Percentiles rank a stretch among this genome's conserved stretches.
Conservation (phyloP, 495 filamentous ascomycete species). For the Glarea lozoyensis region DNA sequence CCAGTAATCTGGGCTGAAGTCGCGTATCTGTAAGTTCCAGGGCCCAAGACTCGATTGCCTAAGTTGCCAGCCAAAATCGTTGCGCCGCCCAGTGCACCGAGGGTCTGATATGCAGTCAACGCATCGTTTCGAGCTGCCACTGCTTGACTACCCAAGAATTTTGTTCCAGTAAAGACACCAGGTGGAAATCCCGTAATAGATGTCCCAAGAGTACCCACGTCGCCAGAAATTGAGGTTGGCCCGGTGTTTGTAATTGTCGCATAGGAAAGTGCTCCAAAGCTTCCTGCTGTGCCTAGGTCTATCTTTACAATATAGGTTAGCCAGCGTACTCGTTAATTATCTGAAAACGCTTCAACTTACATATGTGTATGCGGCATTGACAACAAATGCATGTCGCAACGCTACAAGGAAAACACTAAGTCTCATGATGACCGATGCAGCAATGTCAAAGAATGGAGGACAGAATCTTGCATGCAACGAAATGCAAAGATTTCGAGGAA, state of each 20-base stretch:
- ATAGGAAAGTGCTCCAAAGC: not conserved
- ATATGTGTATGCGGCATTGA: too few species aligned
- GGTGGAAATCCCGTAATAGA: constrained; percentile 7
- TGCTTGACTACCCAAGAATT: not conserved
- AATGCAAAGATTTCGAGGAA: too few species aligned
- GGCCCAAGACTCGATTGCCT: constrained; percentile 1
- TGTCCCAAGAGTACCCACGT: constrained; percentile 2
- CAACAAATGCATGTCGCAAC: too few species aligned
- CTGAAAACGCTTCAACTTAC: too few species aligned
- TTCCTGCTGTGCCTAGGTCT: not conserved
- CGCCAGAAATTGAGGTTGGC: constrained; percentile 4
- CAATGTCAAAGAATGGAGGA: too few species aligned
- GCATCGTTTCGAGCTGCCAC: constrained; percentile 1
- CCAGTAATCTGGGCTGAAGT: not conserved
- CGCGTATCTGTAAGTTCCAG: constrained; percentile 5
- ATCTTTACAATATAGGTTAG: too few species aligned
- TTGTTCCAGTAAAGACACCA: not conserved
- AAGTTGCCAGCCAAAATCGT: constrained; percentile 1
- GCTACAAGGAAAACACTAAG: too few species aligned
- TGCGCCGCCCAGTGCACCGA: not conserved
- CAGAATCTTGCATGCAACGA: too few species aligned
- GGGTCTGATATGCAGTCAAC: constrained; percentile 1
- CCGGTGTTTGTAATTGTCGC: constrained; percentile 4
- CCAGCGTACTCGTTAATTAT: too few species aligned
- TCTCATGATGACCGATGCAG: too few species aligned